Evolutionary conservation across 2,329 filamentous ascomycete species (phyloP).

Genomic region (Sarocladium brachiariae): DNA sequence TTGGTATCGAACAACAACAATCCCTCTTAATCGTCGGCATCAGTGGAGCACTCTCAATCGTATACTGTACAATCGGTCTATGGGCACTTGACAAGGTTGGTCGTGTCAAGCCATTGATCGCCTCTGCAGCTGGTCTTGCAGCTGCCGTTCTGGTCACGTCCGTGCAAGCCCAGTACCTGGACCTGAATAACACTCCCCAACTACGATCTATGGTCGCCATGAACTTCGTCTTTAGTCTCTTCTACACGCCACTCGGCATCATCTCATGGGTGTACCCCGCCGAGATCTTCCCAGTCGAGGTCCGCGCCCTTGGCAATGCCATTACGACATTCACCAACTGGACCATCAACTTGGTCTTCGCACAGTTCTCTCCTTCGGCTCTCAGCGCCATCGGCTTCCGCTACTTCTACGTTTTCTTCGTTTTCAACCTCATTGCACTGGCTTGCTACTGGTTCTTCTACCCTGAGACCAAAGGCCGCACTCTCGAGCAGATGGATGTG

Average conservation of each 20-base stretch:
- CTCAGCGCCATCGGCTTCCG: slow-evolving; percentile 34
- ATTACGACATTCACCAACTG: slow-evolving; percentile 24
- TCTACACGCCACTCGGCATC: slow-evolving; percentile 31
- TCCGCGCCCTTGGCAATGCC: slow-evolving; percentile 22
- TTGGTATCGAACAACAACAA: slow-evolving; percentile 35
- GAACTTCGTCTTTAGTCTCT: slow-evolving; percentile 27
- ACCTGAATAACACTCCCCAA: slow-evolving; percentile 18
- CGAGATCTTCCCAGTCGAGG: slow-evolving; percentile 32
- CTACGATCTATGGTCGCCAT: slow-evolving; percentile 24
- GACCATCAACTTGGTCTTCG: slow-evolving; percentile 35
- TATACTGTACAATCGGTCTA: slow-evolving; percentile 41
- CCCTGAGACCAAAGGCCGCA: slow-evolving; percentile 49
- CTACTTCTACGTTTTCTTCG: slow-evolving; percentile 54
- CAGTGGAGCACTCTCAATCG: slow-evolving; percentile 39
- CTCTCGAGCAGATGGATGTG: slow-evolving; percentile 48
- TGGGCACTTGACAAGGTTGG: slow-evolving; percentile 38
- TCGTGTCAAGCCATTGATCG: slow-evolving; percentile 40
- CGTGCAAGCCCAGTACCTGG: slow-evolving; percentile 20
- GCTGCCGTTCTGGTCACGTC: slow-evolving; percentile 22
- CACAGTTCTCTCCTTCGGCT: slow-evolving; percentile 40
- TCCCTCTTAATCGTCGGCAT: slow-evolving; percentile 45
- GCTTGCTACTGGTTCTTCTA: slow-evolving; percentile 43
- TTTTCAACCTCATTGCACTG: slow-evolving; percentile 51
- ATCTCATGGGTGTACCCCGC: slow-evolving; percentile 34
- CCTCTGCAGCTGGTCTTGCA: slow-evolving; percentile 24